These are phyloP conservation scores for Gymnopilus junonius DNA, from an alignment of 768 basidiomycete species.

Conservation along the genomic window DNA sequence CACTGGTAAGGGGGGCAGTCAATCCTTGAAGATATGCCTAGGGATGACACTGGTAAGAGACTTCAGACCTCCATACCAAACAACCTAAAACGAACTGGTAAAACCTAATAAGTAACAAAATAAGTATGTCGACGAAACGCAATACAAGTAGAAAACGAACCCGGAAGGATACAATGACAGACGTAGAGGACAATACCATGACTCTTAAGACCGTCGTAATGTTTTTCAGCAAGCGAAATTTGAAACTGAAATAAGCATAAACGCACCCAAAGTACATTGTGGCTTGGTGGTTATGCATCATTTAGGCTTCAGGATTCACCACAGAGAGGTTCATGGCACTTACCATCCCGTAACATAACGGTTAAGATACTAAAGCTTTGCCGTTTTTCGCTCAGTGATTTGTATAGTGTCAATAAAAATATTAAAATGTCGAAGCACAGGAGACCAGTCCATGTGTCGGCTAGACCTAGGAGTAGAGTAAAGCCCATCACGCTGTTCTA, in stretches of 20 bases:
- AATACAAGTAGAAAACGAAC: not conserved
- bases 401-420: conserved; percentile 2
- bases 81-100: conserved; percentile 12
- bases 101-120: not conserved
- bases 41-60: not conserved
- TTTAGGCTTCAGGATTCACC: not conserved
- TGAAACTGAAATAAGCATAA: not conserved
- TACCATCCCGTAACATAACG: conserved; percentile 11
- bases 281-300: conserved; percentile 26
- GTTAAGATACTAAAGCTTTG: not conserved
- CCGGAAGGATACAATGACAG: conserved; percentile 7
- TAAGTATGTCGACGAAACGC: not conserved
- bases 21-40: conserved; percentile 27
- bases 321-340: conserved; percentile 9
- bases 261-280: conserved; percentile 46
- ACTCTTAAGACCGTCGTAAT: conserved; percentile 7
- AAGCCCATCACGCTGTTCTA: conserved; percentile 2
- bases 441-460: not conserved
- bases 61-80: not conserved
- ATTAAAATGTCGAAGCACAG: conserved; percentile 1
- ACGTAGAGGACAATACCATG: conserved; percentile 19
- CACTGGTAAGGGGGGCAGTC: conserved; percentile 31
- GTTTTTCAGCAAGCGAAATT: not conserved
- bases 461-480: too few species aligned
- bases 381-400: not conserved